Percentiles rank a stretch among this genome's conserved stretches.
These are phyloP conservation scores for Ganoderma lingzhi DNA, from an alignment of 1,284 basidiomycete species.

Conservation along the genomic window DNA sequence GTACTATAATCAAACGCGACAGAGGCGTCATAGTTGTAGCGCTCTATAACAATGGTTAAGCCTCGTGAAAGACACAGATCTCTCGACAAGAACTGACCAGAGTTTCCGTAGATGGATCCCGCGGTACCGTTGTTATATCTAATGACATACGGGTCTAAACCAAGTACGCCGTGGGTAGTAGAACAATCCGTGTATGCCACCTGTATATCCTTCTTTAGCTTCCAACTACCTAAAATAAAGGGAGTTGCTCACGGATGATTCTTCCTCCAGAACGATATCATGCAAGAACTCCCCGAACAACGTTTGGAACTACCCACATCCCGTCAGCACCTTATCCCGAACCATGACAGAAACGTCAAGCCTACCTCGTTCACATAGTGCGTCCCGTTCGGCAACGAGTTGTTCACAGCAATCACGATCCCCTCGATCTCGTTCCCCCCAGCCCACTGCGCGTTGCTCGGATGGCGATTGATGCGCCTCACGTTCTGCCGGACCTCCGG, in stretches of 20 bases:
- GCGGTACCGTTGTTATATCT: conserved; percentile 59
- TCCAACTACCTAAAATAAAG: neutral
- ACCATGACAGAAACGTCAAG: neutral
- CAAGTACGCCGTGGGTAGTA: conserved; percentile 64
- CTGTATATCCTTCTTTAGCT: conserved; percentile 39
- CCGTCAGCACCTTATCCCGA: neutral
- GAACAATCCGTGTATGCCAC: conserved; percentile 71
- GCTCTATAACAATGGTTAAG: conserved; percentile 40
- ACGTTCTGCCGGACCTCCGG: conserved; percentile 69
- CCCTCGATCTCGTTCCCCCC: conserved; percentile 70
- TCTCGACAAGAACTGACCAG: conserved; percentile 44
- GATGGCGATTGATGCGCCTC: conserved; percentile 60
- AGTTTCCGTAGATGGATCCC: conserved; percentile 66
- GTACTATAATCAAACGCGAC: conserved; percentile 64
- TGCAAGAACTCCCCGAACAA: conserved; percentile 64
- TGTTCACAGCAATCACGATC: conserved; percentile 53
- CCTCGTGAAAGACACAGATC: neutral
- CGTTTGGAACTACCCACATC: conserved; percentile 51
- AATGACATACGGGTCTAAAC: conserved; percentile 62
- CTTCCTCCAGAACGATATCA: conserved; percentile 53
- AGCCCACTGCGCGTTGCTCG: conserved; percentile 68
- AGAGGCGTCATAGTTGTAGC: conserved; percentile 65
- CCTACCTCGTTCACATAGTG: conserved; percentile 60
- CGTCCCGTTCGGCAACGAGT: conserved; percentile 47
- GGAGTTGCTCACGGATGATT: conserved; percentile 51